Conservation (phyloP, 2,329 filamentous ascomycete genomes). For the Truncatella angustata region DNA sequence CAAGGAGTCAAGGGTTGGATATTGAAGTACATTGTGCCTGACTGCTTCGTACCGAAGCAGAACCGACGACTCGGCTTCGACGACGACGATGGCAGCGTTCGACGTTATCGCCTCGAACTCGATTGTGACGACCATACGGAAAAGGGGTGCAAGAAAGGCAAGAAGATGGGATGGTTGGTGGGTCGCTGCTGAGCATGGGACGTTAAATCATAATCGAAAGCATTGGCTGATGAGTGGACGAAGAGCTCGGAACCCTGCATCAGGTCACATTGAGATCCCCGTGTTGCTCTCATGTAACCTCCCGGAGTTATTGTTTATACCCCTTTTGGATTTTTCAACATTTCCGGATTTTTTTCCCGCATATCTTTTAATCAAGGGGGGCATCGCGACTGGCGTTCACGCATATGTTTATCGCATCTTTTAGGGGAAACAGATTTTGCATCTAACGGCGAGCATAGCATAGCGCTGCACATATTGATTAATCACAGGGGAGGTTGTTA, state of each 20-base stretch:
- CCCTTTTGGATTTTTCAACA: too few species aligned
- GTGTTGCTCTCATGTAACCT: too few species aligned
- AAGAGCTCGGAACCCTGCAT: too few species aligned
- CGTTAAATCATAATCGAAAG: background rate
- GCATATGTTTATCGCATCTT: too few species aligned
- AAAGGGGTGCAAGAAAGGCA: slow-evolving; percentile 17
- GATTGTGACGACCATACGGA: slow-evolving; percentile 41
- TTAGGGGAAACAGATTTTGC: too few species aligned
- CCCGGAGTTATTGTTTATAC: too few species aligned
- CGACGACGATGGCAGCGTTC: slow-evolving; percentile 62
- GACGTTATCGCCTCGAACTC: slow-evolving; percentile 59
- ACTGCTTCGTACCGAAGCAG: slow-evolving; percentile 55
- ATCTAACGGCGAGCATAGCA: too few species aligned
- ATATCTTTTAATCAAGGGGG: background rate
- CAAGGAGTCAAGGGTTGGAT: slow-evolving; percentile 61
- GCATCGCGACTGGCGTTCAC: too few species aligned
- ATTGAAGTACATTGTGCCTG: slow-evolving; percentile 55
- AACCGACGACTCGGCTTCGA: slow-evolving; percentile 54
- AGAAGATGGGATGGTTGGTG: slow-evolving; percentile 29
- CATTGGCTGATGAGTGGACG: background rate
- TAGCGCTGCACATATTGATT: too few species aligned
- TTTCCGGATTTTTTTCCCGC: background rate
- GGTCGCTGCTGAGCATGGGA: slow-evolving; percentile 16
- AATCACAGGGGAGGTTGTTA: too few species aligned
- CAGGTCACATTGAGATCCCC: too few species aligned